Conservation (phyloP, 495 filamentous ascomycete genomes). For the Podospora bellae-mahoneyi region DNA sequence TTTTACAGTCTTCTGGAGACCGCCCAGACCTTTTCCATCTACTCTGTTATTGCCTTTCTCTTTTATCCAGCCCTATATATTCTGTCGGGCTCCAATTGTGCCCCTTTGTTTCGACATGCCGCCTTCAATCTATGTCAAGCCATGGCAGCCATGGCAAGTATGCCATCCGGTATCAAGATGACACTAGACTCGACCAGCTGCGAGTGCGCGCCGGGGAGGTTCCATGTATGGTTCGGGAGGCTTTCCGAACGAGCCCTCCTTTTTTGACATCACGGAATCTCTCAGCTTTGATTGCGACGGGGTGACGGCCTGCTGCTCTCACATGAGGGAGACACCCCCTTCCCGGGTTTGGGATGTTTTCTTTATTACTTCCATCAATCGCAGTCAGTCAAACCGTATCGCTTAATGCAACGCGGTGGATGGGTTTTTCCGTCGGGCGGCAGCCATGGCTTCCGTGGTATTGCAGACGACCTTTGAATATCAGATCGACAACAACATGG, state of each 20-base stretch:
- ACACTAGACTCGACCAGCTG: not conserved
- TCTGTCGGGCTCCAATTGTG: not conserved
- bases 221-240: not conserved
- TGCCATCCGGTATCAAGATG: not conserved
- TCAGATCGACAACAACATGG: conserved; percentile 15
- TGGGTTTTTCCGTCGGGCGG: conserved; percentile 8
- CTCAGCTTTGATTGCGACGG: not conserved
- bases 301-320: not conserved
- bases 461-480: conserved; percentile 10
- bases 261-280: not conserved
- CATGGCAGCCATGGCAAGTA: not conserved
- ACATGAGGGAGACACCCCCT: not conserved
- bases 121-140: not conserved
- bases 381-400: conserved; percentile 4
- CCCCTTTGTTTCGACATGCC: not conserved
- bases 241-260: not conserved
- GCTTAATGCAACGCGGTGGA: not conserved
- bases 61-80: not conserved
- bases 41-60: not conserved
- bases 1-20: not conserved
- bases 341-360: conserved; percentile 13
- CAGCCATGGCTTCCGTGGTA: conserved; percentile 11
- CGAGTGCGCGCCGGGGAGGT: not conserved
- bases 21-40: not conserved
- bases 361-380: conserved; percentile 19